A percentile compares a stretch with the other conserved stretches of the same genome.
phyloP scores from a whole-genome alignment of 176 grass and related monocot genomes.

The Avena eriantha region DNA sequence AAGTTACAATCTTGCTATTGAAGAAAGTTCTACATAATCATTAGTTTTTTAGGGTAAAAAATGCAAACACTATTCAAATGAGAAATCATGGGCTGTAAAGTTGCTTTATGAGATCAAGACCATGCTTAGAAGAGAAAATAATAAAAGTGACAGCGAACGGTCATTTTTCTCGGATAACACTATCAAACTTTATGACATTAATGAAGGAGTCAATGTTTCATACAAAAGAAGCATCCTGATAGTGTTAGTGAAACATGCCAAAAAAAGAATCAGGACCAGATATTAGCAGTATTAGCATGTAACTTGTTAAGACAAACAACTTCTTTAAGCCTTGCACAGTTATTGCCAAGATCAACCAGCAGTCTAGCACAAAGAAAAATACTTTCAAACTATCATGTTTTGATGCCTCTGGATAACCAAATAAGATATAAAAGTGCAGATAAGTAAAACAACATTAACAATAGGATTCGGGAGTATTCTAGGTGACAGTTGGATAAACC shows the following conservation, averaged over 20 bases:
- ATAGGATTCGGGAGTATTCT: neutral
- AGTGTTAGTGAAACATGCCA: too few relatives aligned
- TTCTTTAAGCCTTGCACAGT: neutral
- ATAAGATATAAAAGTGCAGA: neutral
- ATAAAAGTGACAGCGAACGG: neutral
- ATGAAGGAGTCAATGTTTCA: too few relatives aligned
- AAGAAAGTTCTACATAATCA: slow-evolving; percentile 84
- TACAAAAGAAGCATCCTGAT: too few relatives aligned
- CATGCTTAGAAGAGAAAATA: slow-evolving; percentile 9
- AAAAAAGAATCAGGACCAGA: too few relatives aligned
- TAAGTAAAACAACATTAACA: neutral
- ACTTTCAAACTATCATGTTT: neutral
- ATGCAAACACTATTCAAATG: slow-evolving; percentile 41
- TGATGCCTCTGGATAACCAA: neutral
- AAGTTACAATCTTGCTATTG: slow-evolving; percentile 73
- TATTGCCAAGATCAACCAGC: neutral
- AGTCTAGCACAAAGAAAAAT: neutral
- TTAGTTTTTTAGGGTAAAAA: slow-evolving; percentile 94
- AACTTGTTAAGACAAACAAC: too few relatives aligned
- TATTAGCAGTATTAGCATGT: too few relatives aligned
- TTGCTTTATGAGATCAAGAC: neutral
- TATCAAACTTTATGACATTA: too few relatives aligned
- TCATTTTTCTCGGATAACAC: too few relatives aligned
- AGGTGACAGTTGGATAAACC: neutral
- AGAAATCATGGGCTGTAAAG: neutral